A percentile compares a stretch with the other conserved stretches of the same genome.
These are phyloP conservation scores for Capronia americana DNA, from an alignment of 2,329 filamentous ascomycete species.

Conservation along the genomic window DNA sequence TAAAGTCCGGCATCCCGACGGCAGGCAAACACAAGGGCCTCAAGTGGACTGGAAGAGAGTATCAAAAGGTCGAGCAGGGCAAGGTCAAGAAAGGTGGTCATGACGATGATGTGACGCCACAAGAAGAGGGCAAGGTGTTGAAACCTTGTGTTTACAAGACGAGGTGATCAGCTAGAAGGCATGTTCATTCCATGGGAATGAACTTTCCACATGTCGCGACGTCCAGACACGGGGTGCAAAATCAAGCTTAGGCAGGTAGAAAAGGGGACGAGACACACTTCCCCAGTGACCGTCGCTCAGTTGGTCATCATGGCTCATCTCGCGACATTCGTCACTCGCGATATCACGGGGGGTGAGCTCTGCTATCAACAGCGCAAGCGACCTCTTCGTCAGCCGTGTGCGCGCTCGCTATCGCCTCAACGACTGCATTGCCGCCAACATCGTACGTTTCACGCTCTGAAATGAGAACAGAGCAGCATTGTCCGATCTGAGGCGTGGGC, in stretches of 20 bases:
- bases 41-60: slow-evolving; percentile 46
- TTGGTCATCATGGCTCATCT: background rate
- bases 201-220: background rate
- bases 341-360: background rate
- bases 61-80: slow-evolving; percentile 46
- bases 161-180: slow-evolving; percentile 56
- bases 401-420: background rate
- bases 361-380: background rate
- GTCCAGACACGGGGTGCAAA: background rate
- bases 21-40: slow-evolving; percentile 72
- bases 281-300: background rate
- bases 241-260: background rate
- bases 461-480: background rate
- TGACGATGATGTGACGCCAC: slow-evolving; percentile 60
- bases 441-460: background rate
- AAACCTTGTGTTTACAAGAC: slow-evolving; percentile 98
- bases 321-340: background rate
- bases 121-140: slow-evolving; percentile 72
- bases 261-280: background rate
- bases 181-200: background rate
- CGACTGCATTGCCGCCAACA: background rate
- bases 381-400: background rate
- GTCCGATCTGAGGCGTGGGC: background rate
- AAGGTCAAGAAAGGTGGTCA: slow-evolving; percentile 49
- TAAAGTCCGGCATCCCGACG: slow-evolving; percentile 77